Evolutionary conservation across 2,329 filamentous ascomycete genomes (phyloP), one percentile per base, ranked within the genome.

Genomic region (Aureobasidium sp.): DNA sequence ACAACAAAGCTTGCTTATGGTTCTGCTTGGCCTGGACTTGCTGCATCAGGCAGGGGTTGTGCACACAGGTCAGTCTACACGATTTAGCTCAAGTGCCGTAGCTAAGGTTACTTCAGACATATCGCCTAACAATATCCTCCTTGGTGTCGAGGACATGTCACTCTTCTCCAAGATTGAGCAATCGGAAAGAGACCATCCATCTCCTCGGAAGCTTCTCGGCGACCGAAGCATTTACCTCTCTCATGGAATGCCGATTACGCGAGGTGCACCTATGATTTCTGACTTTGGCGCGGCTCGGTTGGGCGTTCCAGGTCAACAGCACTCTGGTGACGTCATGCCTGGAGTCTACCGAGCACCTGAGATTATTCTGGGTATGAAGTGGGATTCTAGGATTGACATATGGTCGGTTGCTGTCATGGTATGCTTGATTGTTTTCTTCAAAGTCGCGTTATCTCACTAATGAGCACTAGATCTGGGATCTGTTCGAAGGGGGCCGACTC

Each of bases 391-490:
- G 6, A 59, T 66, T 5, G 70, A 72, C 55, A 64, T 71, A 2
- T 72, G 68, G 68, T 65, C 64, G 21, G 59, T 71, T 16, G 70
- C 63, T 11, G 60, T 62, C 53, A 63, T 68, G 61, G 66, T 70
- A 59, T 58, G 64, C 62, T n/a, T 35, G 16, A 19, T 24, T 41
- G 35, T 32, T 44, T n/a, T 30, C 24, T 29, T 29, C 12, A n/a
- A 27, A 27, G 5, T 29, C 21, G 25, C 30, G 14, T 21, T 39
- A 27, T 2, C 29, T 41, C 3, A 14, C 22, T 30, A 32, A 30
- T 17, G 40, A 19, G 40, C 4, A 14, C 21, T 50, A 69, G 66
- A 58, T 69, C 22, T 72, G 68, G 68, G 64, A 70, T 39, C 35
- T 70, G 3, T 70, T 68, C 47, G 60, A 72, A 53, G 60, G 58